Percentiles rank a stretch among this genome's conserved stretches.
Evolutionary conservation across 1,284 basidiomycete genomes (phyloP).

Genomic region (Papiliotrema fonsecae): DNA sequence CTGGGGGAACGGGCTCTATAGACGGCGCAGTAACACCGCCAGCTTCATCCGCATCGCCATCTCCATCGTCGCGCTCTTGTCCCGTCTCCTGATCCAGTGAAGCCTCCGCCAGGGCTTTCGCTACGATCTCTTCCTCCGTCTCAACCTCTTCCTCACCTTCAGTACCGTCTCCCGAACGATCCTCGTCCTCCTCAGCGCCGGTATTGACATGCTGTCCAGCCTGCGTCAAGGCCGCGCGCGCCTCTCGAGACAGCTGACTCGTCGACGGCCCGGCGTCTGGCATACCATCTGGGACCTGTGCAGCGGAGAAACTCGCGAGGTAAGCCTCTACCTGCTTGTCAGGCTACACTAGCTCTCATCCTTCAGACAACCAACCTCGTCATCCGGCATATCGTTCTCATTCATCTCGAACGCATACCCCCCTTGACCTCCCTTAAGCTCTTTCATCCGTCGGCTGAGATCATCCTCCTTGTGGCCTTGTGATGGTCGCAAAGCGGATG

Average conservation of each 20-base stretch:
- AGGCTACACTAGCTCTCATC: neutral
- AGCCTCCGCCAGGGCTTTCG: slow-evolving; percentile 30
- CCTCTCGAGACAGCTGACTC: slow-evolving; percentile 13
- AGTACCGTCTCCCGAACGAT: neutral
- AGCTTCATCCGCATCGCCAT: neutral
- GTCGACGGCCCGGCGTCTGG: neutral
- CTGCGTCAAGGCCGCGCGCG: slow-evolving; percentile 5
- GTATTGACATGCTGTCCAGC: neutral
- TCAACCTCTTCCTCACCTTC: slow-evolving; percentile 17
- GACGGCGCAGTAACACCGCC: neutral
- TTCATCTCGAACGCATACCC: neutral
- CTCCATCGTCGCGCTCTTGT: neutral
- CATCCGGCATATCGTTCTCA: neutral
- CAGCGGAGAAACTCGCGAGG: neutral
- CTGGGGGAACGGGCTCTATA: no score
- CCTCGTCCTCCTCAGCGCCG: neutral
- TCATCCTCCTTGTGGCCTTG: neutral
- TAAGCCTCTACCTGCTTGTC: slow-evolving; percentile 8
- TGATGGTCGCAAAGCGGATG: no score
- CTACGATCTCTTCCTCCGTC: slow-evolving; percentile 31
- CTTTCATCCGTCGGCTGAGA: neutral
- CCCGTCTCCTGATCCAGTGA: slow-evolving; percentile 9
- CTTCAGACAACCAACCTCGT: neutral
- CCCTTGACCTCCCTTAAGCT: neutral
- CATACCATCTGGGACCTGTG: neutral